Percentiles rank a stretch among this genome's conserved stretches.
Evolutionary conservation across 371 early-diverging fungal species (phyloP).

Genomic region (Syncephalis plumigaleata): DNA sequence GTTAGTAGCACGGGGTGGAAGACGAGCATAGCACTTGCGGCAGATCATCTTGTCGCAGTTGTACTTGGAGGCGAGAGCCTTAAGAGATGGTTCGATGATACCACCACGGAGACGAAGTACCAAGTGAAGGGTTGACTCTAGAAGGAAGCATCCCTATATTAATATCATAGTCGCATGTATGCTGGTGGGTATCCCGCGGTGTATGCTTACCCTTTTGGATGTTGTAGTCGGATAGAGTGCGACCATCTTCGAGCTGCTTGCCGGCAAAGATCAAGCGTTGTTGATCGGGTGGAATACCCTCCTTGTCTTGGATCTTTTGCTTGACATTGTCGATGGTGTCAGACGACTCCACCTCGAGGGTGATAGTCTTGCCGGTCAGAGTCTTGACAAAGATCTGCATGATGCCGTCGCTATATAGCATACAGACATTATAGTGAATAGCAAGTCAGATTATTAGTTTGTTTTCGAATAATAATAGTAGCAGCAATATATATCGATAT

Average conservation of each 20-base stretch:
- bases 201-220: slow-evolving; percentile 50
- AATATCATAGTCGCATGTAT: too few relatives aligned
- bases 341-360: slow-evolving; percentile 92
- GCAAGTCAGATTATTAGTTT: too few relatives aligned
- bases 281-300: slow-evolving; percentile 80
- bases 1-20: slow-evolving; percentile 99
- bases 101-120: slow-evolving; percentile 96
- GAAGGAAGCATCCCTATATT: background rate
- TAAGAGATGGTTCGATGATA: slow-evolving; percentile 93
- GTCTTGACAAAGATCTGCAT: slow-evolving; percentile 96
- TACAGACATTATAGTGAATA: too few relatives aligned
- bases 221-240: slow-evolving; percentile 53
- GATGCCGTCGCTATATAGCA: background rate
- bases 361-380: slow-evolving; percentile 96
- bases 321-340: slow-evolving; percentile 96
- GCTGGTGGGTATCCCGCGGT: too few relatives aligned
- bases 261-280: slow-evolving; percentile 74
- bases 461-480: too few relatives aligned
- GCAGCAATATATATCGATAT: too few relatives aligned
- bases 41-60: slow-evolving; percentile 99
- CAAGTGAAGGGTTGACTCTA: slow-evolving; percentile 95
- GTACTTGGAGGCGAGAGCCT: slow-evolving; percentile 95
- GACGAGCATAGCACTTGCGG: slow-evolving; percentile 99
- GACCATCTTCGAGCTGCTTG: slow-evolving; percentile 68
- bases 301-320: slow-evolving; percentile 97